phyloP scores from a whole-genome alignment of 257 asterid species.

The Solanum appendiculatum region DNA sequence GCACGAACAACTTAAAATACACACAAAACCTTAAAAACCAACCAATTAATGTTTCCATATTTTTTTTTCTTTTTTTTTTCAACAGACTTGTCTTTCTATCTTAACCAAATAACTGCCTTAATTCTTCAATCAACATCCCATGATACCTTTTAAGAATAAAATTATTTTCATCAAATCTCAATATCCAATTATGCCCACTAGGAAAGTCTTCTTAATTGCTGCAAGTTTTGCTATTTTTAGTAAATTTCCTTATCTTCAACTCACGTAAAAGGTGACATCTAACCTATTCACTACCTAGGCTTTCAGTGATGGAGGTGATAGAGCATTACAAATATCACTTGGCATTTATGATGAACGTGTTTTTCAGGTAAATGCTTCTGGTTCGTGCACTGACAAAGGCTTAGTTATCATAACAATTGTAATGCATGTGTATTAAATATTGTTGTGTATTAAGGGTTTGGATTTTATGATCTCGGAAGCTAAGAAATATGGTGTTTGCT shows the following conservation, averaged over 20 bases:
- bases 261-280: neutral
- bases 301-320: neutral
- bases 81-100: neutral
- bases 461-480: neutral
- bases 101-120: neutral
- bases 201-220: neutral
- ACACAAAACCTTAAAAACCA: too few relatives aligned
- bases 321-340: neutral
- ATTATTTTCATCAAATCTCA: neutral
- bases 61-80: neutral
- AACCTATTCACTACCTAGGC: neutral
- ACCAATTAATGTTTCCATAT: neutral
- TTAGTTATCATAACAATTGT: too few relatives aligned
- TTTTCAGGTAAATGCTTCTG: constrained; percentile 2
- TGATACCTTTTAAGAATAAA: neutral
- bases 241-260: neutral
- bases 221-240: neutral
- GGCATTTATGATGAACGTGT: neutral
- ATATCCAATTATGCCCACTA: neutral
- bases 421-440: neutral
- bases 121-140: neutral
- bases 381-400: too few relatives aligned
- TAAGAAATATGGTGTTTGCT: neutral
- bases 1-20: too few relatives aligned
- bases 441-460: too few relatives aligned